phyloP scores from a whole-genome alignment of 148 eudicot species.

The Vaccinium macrocarpon region DNA sequence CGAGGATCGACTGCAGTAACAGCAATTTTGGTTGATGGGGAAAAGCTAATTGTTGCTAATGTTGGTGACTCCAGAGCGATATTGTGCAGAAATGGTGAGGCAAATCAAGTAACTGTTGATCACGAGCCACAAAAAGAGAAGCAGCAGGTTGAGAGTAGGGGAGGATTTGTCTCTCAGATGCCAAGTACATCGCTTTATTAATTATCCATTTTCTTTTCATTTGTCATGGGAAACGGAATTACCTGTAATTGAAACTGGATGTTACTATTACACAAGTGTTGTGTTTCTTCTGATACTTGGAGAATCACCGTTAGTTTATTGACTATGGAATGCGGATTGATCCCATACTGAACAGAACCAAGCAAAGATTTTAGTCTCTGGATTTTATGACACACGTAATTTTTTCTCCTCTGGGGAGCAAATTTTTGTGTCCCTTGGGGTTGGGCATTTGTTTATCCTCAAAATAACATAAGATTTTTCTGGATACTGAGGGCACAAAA shows the following conservation, averaged over 20 bases:
- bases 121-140: slow-evolving; percentile 59
- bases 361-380: neutral
- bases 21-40: slow-evolving; percentile 44
- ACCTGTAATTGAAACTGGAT: neutral
- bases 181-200: slow-evolving; percentile 34
- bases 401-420: neutral
- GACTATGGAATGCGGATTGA: neutral
- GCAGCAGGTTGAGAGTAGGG: slow-evolving; percentile 47
- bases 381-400: neutral
- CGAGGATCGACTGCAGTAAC: slow-evolving; percentile 60
- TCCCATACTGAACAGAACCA: neutral
- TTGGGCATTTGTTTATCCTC: neutral
- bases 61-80: slow-evolving; percentile 59
- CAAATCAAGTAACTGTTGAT: slow-evolving; percentile 49
- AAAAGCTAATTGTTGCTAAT: slow-evolving; percentile 58
- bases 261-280: neutral
- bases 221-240: neutral
- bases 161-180: slow-evolving; percentile 44
- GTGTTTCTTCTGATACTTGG: neutral
- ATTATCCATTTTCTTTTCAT: neutral
- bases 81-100: slow-evolving; percentile 32
- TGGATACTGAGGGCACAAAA: neutral
- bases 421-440: neutral
- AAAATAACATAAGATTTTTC: neutral
- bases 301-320: no score